These are phyloP conservation scores for Steccherinum ochraceum DNA, from an alignment of 768 basidiomycete genomes.

Conservation along the genomic window DNA sequence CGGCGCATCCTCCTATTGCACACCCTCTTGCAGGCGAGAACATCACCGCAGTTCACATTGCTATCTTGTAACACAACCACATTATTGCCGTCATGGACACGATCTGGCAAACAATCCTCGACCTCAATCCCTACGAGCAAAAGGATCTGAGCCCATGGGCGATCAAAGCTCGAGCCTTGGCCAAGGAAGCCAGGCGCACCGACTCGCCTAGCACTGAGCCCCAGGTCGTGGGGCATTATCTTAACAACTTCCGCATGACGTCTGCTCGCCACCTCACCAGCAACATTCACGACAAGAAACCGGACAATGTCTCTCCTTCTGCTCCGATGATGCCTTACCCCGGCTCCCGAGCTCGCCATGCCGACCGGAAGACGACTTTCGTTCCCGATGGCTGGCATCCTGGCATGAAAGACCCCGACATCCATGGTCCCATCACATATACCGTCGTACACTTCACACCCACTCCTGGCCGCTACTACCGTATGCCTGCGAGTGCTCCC, in stretches of 20 bases:
- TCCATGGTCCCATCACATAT: background rate
- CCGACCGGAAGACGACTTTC: background rate
- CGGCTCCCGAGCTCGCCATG: background rate
- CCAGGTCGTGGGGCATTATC: background rate
- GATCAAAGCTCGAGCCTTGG: too few relatives aligned
- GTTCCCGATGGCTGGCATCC: background rate
- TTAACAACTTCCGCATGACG: background rate
- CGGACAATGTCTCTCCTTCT: background rate
- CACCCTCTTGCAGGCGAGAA: background rate
- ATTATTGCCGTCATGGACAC: background rate
- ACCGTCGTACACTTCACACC: background rate
- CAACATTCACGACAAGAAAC: background rate
- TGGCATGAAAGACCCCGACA: background rate
- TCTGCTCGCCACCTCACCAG: background rate
- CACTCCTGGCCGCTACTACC: background rate
- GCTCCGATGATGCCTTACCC: background rate
- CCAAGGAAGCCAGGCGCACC: too few relatives aligned
- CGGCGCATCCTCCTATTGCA: background rate
- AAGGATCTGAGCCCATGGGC: too few relatives aligned
- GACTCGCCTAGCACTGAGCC: background rate
- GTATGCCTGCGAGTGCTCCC: background rate
- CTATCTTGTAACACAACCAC: background rate
- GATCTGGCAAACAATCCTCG: background rate
- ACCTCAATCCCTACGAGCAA: background rate
- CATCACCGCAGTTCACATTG: background rate